phyloP scores from a whole-genome alignment of 2,329 filamentous ascomycete genomes.

The Verticillium zaregamsianum region DNA sequence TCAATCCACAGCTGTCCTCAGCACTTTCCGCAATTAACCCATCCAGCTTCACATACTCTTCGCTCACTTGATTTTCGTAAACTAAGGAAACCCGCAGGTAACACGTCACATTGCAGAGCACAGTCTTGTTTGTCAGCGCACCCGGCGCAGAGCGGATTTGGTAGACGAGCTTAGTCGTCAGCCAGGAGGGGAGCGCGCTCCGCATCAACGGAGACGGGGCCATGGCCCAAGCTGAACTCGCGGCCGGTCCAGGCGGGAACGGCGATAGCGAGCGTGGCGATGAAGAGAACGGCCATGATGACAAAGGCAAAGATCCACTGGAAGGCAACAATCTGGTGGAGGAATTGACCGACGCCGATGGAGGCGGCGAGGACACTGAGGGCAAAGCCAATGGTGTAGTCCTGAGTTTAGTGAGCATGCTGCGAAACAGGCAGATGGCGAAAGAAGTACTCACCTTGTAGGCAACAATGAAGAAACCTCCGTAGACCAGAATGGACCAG shows the following conservation, averaged over 20 bases:
- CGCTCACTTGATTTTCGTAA: neutral
- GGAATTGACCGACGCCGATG: conserved; percentile 74
- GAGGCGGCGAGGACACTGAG: conserved; percentile 70
- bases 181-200: conserved; percentile 60
- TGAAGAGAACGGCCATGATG: conserved; percentile 72
- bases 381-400: conserved; percentile 74
- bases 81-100: neutral
- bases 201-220: conserved; percentile 37
- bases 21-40: neutral
- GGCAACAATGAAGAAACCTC: conserved; percentile 67
- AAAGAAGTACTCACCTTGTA: conserved; percentile 56
- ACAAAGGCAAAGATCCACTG: conserved; percentile 93
- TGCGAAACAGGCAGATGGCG: no score
- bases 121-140: neutral
- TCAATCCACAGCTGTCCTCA: neutral
- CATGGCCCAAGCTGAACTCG: conserved; percentile 45
- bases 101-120: neutral
- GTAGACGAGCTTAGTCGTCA: conserved; percentile 28
- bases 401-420: conserved; percentile 31
- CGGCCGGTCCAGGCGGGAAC: conserved; percentile 60
- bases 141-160: neutral
- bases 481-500: conserved; percentile 76
- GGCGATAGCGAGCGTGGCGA: conserved; percentile 61
- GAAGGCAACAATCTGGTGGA: conserved; percentile 67
- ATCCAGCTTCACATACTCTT: neutral